Percentiles rank a stretch among this genome's conserved stretches.
These are phyloP conservation scores for Rhizopogon salebrosus DNA, from an alignment of 768 basidiomycete species.

Conservation along the genomic window DNA sequence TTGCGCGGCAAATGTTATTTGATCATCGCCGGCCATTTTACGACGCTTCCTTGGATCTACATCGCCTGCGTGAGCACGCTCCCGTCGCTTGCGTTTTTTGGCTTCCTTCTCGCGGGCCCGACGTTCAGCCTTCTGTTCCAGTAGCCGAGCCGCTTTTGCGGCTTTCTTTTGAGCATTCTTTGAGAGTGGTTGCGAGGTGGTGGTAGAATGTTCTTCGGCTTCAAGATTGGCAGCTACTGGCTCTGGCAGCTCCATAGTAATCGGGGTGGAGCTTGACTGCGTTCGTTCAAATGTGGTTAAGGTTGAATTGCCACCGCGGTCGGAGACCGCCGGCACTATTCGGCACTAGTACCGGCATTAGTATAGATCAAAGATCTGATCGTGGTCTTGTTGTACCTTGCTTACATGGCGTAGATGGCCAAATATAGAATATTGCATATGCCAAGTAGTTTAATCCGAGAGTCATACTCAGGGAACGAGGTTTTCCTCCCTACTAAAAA, in stretches of 20 bases:
- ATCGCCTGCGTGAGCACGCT: conserved; percentile 56
- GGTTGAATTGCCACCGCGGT: conserved; percentile 3
- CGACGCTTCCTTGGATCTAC: conserved; percentile 29
- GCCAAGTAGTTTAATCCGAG: neutral
- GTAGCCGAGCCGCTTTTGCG: conserved; percentile 62
- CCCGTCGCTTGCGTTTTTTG: conserved; percentile 67
- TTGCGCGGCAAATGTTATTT: conserved; percentile 47
- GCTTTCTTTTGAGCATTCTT: conserved; percentile 78
- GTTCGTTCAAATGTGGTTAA: neutral
- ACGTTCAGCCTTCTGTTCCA: conserved; percentile 65
- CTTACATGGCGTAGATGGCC: neutral
- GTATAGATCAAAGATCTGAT: neutral
- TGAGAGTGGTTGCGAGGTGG: conserved; percentile 38
- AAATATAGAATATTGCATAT: neutral
- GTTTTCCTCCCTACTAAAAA: neutral
- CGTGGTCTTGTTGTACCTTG: neutral
- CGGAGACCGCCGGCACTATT: conserved; percentile 2
- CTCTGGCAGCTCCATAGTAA: conserved; percentile 23
- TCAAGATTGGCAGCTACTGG: conserved; percentile 9
- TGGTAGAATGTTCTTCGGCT: conserved; percentile 10
- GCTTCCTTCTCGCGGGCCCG: conserved; percentile 73
- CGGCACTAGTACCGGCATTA: neutral
- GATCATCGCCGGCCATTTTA: conserved; percentile 22
- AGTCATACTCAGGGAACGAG: neutral
- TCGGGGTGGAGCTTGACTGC: neutral